These are phyloP conservation scores for Dioscorea alata DNA, from an alignment of 106 monocot genomes.

Conservation along the genomic window DNA sequence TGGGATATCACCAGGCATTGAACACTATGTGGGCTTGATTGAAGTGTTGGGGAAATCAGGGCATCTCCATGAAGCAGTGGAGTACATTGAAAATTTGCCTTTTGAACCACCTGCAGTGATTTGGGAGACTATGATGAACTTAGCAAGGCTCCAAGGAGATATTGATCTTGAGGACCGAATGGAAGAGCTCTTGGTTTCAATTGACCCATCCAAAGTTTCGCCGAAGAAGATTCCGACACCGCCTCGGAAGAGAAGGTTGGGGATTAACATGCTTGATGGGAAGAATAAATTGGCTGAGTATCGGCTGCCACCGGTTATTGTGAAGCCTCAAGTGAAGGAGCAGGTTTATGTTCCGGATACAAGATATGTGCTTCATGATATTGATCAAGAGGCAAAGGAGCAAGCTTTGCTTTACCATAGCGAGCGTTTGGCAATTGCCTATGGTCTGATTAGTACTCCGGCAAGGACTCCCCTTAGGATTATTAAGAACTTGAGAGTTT, in stretches of 20 bases:
- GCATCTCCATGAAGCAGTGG: slow-evolving; percentile 64
- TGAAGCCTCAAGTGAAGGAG: slow-evolving; percentile 63
- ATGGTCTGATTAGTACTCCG: slow-evolving; percentile 90
- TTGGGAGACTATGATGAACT: slow-evolving; percentile 67
- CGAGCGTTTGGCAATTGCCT: slow-evolving; percentile 91
- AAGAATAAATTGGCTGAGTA: slow-evolving; percentile 73
- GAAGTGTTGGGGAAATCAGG: slow-evolving; percentile 83
- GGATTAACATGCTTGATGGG: slow-evolving; percentile 77
- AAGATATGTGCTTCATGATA: slow-evolving; percentile 92
- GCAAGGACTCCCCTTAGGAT: slow-evolving; percentile 83
- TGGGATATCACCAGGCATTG: slow-evolving; percentile 51
- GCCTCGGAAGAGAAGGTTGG: slow-evolving; percentile 47
- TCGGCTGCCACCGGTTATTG: slow-evolving; percentile 48
- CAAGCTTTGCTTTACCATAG: slow-evolving; percentile 92
- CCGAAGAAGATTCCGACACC: slow-evolving; percentile 47
- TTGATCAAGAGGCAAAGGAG: slow-evolving; percentile 96
- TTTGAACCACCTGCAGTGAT: slow-evolving; percentile 45
- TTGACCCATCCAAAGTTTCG: slow-evolving; percentile 51
- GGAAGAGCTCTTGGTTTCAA: slow-evolving; percentile 42
- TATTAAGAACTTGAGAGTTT: slow-evolving; percentile 84
- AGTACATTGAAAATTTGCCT: slow-evolving; percentile 66
- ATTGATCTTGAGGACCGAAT: slow-evolving; percentile 76
- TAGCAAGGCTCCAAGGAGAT: slow-evolving; percentile 73
- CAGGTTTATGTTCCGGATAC: slow-evolving; percentile 88
- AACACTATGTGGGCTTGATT: slow-evolving; percentile 76